Conservation (phyloP, 2,329 filamentous ascomycete genomes). For the Monosporascus sp. region DNA sequence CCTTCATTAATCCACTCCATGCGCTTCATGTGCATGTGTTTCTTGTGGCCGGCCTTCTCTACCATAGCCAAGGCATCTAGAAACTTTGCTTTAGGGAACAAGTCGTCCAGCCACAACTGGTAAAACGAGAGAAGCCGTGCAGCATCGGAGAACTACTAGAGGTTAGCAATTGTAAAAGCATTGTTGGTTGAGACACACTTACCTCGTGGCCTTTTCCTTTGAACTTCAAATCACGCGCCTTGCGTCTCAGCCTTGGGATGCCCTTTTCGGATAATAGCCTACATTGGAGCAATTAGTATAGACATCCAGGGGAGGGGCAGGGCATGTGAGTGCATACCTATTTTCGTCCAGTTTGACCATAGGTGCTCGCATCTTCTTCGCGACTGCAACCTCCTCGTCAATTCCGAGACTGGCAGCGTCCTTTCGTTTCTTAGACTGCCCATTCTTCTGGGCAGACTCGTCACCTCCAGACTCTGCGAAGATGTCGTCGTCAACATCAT, state of each 20-base stretch:
- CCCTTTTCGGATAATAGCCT: constrained; percentile 79
- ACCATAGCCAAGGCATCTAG: constrained; percentile 84
- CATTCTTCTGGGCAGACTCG: constrained; percentile 10
- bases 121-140: constrained; percentile 81
- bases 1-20: constrained; percentile 80
- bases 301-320: not conserved
- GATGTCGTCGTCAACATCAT: constrained; percentile 57
- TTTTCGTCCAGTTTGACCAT: constrained; percentile 82
- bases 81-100: constrained; percentile 93
- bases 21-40: constrained; percentile 66
- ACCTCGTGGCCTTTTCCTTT: constrained; percentile 95
- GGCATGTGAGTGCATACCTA: constrained; percentile 39
- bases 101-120: constrained; percentile 92
- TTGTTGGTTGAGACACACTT: not conserved
- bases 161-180: constrained; percentile 2
- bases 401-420: constrained; percentile 60
- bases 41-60: constrained; percentile 87
- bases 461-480: constrained; percentile 42
- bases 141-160: constrained; percentile 72
- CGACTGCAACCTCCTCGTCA: constrained; percentile 79
- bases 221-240: constrained; percentile 67
- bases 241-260: constrained; percentile 72
- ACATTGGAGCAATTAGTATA: not conserved
- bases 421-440: constrained; percentile 41
- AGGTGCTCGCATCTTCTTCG: constrained; percentile 65